Percentiles rank a stretch among this genome's conserved stretches.
Conservation (phyloP, 768 basidiomycete species). For the Amanita exitialis region DNA sequence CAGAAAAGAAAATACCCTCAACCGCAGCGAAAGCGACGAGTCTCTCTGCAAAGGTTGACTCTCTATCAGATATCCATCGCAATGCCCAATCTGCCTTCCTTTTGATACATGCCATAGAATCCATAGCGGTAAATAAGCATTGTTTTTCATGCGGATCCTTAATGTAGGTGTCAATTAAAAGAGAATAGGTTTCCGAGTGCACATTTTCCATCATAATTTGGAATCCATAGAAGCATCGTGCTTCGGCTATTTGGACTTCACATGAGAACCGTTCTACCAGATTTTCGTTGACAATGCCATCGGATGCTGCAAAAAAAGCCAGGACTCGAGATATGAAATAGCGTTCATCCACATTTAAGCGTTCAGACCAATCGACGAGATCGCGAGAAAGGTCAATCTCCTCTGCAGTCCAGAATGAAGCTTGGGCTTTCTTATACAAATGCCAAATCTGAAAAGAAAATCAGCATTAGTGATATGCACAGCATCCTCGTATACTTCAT, state of each 20-base stretch:
- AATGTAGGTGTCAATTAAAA: conserved; percentile 95
- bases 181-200: conserved; percentile 95
- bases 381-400: conserved; percentile 93
- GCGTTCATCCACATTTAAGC: conserved; percentile 78
- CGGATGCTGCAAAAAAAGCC: conserved; percentile 95
- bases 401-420: conserved; percentile 92
- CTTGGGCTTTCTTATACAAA: conserved; percentile 95
- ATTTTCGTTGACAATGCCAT: conserved; percentile 97
- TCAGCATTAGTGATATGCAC: background rate
- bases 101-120: conserved; percentile 88
- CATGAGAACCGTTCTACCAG: conserved; percentile 90
- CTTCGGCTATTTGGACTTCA: conserved; percentile 91
- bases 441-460: conserved; percentile 73
- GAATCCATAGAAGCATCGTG: conserved; percentile 96
- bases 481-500: conserved; percentile 50
- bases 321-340: conserved; percentile 93
- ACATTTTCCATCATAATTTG: conserved; percentile 99
- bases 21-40: conserved; percentile 94
- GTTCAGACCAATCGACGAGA: conserved; percentile 78
- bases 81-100: conserved; percentile 95
- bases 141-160: conserved; percentile 70
- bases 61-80: conserved; percentile 78
- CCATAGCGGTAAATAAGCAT: conserved; percentile 85
- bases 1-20: conserved; percentile 97
- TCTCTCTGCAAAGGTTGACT: conserved; percentile 81